These are phyloP conservation scores for Lasiosphaeris hirsuta DNA, from an alignment of 495 filamentous ascomycete genomes.

Conservation along the genomic window DNA sequence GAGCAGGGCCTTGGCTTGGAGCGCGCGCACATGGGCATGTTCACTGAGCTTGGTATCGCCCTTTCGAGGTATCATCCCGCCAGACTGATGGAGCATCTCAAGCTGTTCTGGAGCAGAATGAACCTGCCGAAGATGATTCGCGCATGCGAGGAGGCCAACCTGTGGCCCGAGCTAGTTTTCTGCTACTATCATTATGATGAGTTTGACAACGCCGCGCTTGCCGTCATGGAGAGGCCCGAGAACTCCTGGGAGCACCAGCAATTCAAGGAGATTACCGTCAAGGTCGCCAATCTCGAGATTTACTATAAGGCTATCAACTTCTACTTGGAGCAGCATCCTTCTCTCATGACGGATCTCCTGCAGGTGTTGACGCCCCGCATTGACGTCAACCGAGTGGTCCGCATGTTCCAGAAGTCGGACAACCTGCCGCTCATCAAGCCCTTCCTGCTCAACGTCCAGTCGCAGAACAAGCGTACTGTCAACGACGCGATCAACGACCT, in stretches of 20 bases:
- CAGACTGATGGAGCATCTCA: slow-evolving; percentile 96
- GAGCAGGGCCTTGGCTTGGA: slow-evolving; percentile 95
- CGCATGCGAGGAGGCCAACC: slow-evolving; percentile 88
- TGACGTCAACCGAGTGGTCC: slow-evolving; percentile 96
- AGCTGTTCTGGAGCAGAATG: slow-evolving; percentile 98
- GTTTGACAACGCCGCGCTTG: slow-evolving; percentile 96
- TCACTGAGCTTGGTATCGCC: slow-evolving; percentile 92
- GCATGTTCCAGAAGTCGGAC: slow-evolving; percentile 97
- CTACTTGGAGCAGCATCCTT: slow-evolving; percentile 95
- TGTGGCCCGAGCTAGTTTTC: slow-evolving; percentile 99
- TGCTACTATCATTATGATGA: slow-evolving; percentile 99
- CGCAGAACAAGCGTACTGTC: slow-evolving; percentile 95
- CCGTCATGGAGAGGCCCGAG: slow-evolving; percentile 98
- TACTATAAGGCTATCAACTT: slow-evolving; percentile 98
- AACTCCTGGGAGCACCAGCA: slow-evolving; percentile 99
- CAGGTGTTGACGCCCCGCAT: slow-evolving; percentile 88
- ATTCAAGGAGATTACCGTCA: slow-evolving; percentile 98
- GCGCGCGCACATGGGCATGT: slow-evolving; percentile 81
- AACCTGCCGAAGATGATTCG: slow-evolving; percentile 98
- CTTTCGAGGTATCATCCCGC: slow-evolving; percentile 96
- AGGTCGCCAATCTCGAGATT: slow-evolving; percentile 98
- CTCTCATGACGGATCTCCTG: slow-evolving; percentile 90
- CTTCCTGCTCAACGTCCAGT: slow-evolving; percentile 94
- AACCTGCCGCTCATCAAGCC: slow-evolving; percentile 99
- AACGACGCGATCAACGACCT: slow-evolving; percentile 99